Base-by-base conservation (phyloP, 345 rosid genomes). In the Rhodomyrtus tomentosa region DNA sequence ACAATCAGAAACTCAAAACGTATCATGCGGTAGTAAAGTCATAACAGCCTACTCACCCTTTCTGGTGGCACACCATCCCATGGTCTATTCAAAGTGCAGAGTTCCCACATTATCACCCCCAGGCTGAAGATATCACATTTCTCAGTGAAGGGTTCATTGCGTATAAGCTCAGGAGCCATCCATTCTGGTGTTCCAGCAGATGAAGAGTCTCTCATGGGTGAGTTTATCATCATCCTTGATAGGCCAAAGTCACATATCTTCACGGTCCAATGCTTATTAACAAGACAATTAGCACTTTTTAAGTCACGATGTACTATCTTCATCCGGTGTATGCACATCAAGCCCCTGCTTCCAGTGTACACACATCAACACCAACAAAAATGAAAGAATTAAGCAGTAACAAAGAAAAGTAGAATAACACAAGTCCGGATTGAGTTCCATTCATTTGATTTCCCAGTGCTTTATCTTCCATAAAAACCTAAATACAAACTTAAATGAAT, bases 91-190 rank as follows among this genome's bases (percentile, higher is more conserved):
- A 98, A 91, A 16, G 98, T 95, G 91, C 94, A 96, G 83, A 98
- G 96, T 87, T 98, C 99, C 99, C 99, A 98, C 95, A 96, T 96
- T 84, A 98, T 94, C 27, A 98, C 98, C 76, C 99, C 99, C 40
- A 98, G 91, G 91, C 99, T 98, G 90, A 98, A 98, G 89, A 98
- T 98, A 88, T 98, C 99, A 16, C 97, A 98, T 88, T 98, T 98
- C 88, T 95, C 99, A 22, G 98, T 92, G 90, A 98, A 96, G 59
- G 96, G 96, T 80, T 95, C 98, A 55, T 93, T 95, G 38, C 98
- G 95, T 58, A 94, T 93, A 55, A 98, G 99, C 82, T 98, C 99
- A 40, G 99, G 99, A 84, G 98, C 99, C 99, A 98, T 98, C 99
- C 99, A 98, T 89, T 96, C 99, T 20, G 98, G 99, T 42, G 99